phyloP scores from a whole-genome alignment of 2,329 filamentous ascomycete species.

The Stromatinia cepivora region DNA sequence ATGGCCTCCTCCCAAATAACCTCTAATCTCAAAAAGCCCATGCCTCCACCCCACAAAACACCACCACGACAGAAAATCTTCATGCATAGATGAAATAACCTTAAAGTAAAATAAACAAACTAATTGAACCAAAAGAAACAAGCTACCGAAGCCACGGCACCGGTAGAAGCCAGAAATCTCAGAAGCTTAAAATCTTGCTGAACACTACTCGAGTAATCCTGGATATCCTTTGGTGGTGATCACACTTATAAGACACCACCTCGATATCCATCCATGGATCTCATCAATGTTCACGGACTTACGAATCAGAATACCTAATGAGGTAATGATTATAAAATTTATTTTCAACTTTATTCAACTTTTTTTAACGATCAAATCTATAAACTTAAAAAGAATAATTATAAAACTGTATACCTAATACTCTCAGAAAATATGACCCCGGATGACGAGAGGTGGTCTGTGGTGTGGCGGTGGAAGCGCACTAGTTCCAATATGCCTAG shows the following conservation, averaged over 20 bases:
- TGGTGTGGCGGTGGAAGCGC: background rate
- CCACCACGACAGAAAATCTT: background rate
- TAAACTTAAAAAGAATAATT: background rate
- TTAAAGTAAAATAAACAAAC: background rate
- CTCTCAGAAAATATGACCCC: too few relatives aligned
- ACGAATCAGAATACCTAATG: background rate
- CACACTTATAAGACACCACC: background rate
- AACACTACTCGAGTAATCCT: background rate
- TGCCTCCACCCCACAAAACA: background rate
- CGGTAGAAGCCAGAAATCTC: background rate
- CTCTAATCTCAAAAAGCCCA: background rate
- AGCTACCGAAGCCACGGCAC: background rate
- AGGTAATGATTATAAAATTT: too few relatives aligned
- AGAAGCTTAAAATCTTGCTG: background rate
- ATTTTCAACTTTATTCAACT: too few relatives aligned
- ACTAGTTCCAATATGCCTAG: background rate
- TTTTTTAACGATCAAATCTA: background rate
- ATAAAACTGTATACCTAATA: background rate
- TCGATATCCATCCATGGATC: background rate
- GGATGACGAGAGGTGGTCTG: background rate
- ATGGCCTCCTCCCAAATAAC: background rate
- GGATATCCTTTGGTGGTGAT: background rate
- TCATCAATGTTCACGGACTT: background rate
- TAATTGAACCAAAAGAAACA: background rate
- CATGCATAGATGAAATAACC: conserved; percentile 3